A percentile compares a stretch with the other conserved stretches of the same genome.
phyloP scores from a whole-genome alignment of 129 eudicot genomes.

The Scalesia atractyloides region DNA sequence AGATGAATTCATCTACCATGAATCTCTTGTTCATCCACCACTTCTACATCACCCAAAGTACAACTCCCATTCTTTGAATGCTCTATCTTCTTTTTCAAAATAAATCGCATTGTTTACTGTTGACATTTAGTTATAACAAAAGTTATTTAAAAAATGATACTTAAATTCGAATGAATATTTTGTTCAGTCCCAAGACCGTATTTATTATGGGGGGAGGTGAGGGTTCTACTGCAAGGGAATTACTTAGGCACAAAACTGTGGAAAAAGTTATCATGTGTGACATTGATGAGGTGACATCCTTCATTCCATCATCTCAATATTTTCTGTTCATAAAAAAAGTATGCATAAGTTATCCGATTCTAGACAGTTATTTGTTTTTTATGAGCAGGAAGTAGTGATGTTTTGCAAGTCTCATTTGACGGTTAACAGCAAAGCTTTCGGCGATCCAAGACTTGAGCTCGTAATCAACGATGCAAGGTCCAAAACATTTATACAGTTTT shows the following conservation, averaged over 20 bases:
- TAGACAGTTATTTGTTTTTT: neutral
- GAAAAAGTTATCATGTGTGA: slow-evolving; percentile 93
- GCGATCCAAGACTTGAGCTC: slow-evolving; percentile 77
- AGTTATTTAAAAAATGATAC: neutral
- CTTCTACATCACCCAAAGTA: slow-evolving; percentile 87
- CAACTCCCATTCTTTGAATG: neutral
- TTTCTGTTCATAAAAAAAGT: neutral
- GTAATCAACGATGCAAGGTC: slow-evolving; percentile 69
- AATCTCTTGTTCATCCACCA: slow-evolving; percentile 92
- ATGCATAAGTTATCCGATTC: neutral
- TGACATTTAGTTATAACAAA: neutral
- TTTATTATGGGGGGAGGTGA: slow-evolving; percentile 98
- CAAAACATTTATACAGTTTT: neutral
- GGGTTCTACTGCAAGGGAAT: slow-evolving; percentile 96
- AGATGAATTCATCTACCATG: slow-evolving; percentile 97
- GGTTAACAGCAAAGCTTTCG: slow-evolving; percentile 71
- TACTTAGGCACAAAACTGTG: slow-evolving; percentile 71
- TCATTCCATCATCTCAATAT: neutral
- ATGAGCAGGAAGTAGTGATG: slow-evolving; percentile 45
- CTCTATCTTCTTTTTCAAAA: neutral
- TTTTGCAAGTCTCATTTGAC: slow-evolving; percentile 77
- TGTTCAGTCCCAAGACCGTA: slow-evolving; percentile 72
- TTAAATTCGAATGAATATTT: neutral
- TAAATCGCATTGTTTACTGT: neutral
- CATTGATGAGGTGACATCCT: slow-evolving; percentile 62